Evolutionary conservation across 176 grass and related monocot genomes (phyloP).

Genomic region (Triticum urartu): DNA sequence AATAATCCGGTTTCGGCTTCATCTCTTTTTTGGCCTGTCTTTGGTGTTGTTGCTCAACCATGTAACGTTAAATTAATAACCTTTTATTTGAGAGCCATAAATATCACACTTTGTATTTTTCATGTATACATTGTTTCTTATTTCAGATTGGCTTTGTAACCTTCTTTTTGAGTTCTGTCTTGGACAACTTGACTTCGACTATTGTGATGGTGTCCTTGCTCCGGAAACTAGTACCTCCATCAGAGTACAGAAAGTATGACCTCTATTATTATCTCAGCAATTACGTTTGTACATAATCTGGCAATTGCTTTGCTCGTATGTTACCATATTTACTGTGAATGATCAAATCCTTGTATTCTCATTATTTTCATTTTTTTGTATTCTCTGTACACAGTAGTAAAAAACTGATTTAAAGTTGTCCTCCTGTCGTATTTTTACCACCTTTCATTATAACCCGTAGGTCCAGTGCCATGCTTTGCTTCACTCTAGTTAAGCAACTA

Average conservation of each 20-base stretch:
- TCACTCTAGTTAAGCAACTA: no score
- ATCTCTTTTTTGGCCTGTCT: no score
- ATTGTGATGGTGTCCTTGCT: conserved; percentile 97
- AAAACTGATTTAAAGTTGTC: not conserved
- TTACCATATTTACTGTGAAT: not conserved
- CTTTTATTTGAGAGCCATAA: not conserved
- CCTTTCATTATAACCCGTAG: not conserved
- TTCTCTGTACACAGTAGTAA: not conserved
- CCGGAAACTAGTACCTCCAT: conserved; percentile 84
- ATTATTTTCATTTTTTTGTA: not conserved
- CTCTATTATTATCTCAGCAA: conserved; percentile 25
- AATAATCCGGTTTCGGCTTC: no score
- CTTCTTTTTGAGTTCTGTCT: conserved; percentile 85
- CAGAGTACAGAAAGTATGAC: conserved; percentile 93
- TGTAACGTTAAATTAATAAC: not conserved
- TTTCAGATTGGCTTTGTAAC: conserved; percentile 96
- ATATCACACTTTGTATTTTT: conserved; percentile 3
- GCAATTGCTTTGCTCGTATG: not conserved
- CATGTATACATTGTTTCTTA: conserved; percentile 1
- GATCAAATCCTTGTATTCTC: not conserved
- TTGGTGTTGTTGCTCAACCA: not conserved
- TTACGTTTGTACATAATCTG: conserved; percentile 8
- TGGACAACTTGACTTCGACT: conserved; percentile 96
- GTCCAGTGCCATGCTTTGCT: no score
- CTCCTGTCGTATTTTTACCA: not conserved